These are phyloP conservation scores for Nitzschia palea DNA, from an alignment of 108 stramenopile species.

Conservation along the genomic window DNA sequence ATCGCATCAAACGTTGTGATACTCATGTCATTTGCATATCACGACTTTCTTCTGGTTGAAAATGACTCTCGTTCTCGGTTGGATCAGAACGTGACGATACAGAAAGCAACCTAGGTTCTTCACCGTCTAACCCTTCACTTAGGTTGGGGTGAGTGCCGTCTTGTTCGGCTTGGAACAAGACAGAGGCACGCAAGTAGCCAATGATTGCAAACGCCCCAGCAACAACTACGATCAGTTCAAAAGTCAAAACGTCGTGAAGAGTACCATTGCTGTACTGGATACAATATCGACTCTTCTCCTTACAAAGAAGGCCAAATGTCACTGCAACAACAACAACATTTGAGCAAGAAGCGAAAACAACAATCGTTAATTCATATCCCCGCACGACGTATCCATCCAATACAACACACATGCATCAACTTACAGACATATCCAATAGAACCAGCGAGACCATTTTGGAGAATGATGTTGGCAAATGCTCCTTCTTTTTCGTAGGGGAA, in stretches of 20 bases:
- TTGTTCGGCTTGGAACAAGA: neutral
- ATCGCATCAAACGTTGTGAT: too few relatives aligned
- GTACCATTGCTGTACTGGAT: conserved; percentile 55
- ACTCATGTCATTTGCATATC: too few relatives aligned
- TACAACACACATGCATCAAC: too few relatives aligned
- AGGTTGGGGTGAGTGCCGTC: neutral
- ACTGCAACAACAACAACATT: too few relatives aligned
- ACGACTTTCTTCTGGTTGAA: too few relatives aligned
- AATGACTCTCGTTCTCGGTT: too few relatives aligned
- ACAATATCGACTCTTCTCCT: conserved; percentile 45
- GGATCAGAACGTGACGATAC: too few relatives aligned
- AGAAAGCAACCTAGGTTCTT: too few relatives aligned
- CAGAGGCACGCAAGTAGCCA: conserved; percentile 59
- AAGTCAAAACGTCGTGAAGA: conserved; percentile 61
- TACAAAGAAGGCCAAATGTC: conserved; percentile 41
- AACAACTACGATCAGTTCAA: conserved; percentile 55
- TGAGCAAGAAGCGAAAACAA: too few relatives aligned
- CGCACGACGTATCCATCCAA: too few relatives aligned
- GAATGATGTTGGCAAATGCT: conserved; percentile 84
- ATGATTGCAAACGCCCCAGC: conserved; percentile 59
- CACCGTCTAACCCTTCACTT: too few relatives aligned
- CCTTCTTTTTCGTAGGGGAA: conserved; percentile 75
- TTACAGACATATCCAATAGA: conserved; percentile 63
- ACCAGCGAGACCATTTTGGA: conserved; percentile 69
- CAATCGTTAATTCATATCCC: too few relatives aligned